Evolutionary conservation across 495 filamentous ascomycete species (phyloP), one percentile per base, ranked within the genome.

Genomic region (Neurospora sp.): DNA sequence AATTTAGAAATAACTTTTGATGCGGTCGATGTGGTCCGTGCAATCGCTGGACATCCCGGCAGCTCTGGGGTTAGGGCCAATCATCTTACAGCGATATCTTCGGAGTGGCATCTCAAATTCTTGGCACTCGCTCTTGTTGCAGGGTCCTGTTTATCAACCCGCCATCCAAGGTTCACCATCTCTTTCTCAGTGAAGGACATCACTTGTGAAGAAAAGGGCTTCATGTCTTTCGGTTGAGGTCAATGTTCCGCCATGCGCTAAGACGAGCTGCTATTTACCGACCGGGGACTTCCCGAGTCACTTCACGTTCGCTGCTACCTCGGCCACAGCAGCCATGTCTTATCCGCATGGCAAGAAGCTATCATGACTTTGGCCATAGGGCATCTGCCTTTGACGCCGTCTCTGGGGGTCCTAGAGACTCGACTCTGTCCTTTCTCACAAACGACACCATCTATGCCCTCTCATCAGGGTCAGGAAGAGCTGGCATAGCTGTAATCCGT

Each of bases 401-500:
- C 27, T 68, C 42, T n/a, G 35, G 40, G 9, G 1, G 0, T 31
- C 27, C 27, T 20, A 10, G 22, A 69, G 22, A 69, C 14, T 35
- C 27, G 3, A 12, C 20, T 22, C 27, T 71, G 44, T 12, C 70
- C 44, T 35, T 35, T 12, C 18, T 70, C 40, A 12, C n/a, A 46
- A 76, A 85, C 76, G 85, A 86, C 48, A 98, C 96, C 4, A 97
- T 99, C 18, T 98, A 95, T 78, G 96, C 96, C 0, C 84, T 98
- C 4, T 97, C 96, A 0, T 97, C 96, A 11, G 93, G 92, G 3
- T 83, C 92, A 16, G 95, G 96, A 8, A 89, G 87, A 81, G 93
- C 94, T 40, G 96, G 94, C 39, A 97, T 99, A 79, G 96, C 96
- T 3, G 90, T 98, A 10, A 90, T 99, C 48, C 88, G 96, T 40